phyloP scores from a whole-genome alignment of 352 stramenopile species.

The Thalassiosira exigua region DNA sequence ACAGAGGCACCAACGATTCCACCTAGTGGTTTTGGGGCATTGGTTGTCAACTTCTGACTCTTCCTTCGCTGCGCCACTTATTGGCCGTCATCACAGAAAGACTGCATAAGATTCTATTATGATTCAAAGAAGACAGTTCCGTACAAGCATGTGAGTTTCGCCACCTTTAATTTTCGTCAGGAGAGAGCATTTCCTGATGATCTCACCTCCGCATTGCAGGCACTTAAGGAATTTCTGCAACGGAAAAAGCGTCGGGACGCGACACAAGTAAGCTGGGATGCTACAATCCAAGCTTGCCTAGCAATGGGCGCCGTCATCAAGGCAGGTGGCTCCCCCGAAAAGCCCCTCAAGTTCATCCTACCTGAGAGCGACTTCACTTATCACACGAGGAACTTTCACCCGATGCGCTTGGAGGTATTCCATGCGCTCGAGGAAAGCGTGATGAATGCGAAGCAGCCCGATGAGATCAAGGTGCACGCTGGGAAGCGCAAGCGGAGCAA shows the following conservation, averaged over 20 bases:
- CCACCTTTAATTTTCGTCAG: no score
- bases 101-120: conserved; percentile 98
- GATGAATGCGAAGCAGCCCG: conserved; percentile 33
- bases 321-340: conserved; percentile 64
- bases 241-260: conserved; percentile 75
- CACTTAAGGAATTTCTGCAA: conserved; percentile 81
- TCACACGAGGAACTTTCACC: conserved; percentile 72
- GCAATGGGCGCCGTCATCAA: conserved; percentile 75
- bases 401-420: conserved; percentile 72
- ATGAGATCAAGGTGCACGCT: conserved; percentile 29
- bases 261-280: conserved; percentile 76
- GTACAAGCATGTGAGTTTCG: conserved; percentile 96
- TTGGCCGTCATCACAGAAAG: no score
- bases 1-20: no score
- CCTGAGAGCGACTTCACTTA: conserved; percentile 72
- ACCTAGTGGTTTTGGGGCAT: no score
- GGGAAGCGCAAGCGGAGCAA: conserved; percentile 44
- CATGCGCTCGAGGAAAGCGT: conserved; percentile 40
- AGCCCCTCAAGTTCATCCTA: conserved; percentile 76
- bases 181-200: no score
- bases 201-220: no score
- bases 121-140: conserved; percentile 96
- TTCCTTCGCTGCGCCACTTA: no score
- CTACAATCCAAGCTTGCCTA: conserved; percentile 77
- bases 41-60: no score